Percentiles rank a stretch among this genome's conserved stretches.
Evolutionary conservation across 257 asterid species (phyloP).

Genomic region (Scutellaria galericulata): DNA sequence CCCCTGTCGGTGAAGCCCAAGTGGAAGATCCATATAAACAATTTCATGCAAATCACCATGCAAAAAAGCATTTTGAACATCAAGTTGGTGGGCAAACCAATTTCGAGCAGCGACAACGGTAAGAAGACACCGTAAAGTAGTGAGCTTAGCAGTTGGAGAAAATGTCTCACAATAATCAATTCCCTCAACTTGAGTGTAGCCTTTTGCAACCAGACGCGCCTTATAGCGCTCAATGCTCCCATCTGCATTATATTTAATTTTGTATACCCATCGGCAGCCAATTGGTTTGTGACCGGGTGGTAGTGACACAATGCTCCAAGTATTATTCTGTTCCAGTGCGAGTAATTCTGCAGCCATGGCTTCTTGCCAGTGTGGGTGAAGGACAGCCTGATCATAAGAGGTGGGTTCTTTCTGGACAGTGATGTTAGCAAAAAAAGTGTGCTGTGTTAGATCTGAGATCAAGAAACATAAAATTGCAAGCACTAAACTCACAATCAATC

Average conservation of each 20-base stretch:
- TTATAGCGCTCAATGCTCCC: background rate
- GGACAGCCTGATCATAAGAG: background rate
- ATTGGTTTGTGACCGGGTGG: background rate
- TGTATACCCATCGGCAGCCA: background rate
- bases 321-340: background rate
- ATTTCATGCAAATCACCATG: too few species aligned
- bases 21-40: too few species aligned
- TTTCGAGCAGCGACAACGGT: background rate
- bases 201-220: background rate
- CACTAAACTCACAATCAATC: too few species aligned
- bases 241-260: background rate
- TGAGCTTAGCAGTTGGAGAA: background rate
- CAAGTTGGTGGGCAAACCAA: too few species aligned
- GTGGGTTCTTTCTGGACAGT: too few species aligned
- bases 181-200: background rate
- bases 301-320: background rate
- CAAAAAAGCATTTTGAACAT: too few species aligned
- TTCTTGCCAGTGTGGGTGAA: background rate
- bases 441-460: too few species aligned
- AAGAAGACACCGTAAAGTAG: background rate
- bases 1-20: too few species aligned
- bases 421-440: too few species aligned
- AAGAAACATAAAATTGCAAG: too few species aligned
- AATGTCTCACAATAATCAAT: background rate
- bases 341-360: background rate